A percentile compares a stretch with the other conserved stretches of the same genome.
phyloP scores from a whole-genome alignment of 148 eudicot species.

The Nyssa sinensis region DNA sequence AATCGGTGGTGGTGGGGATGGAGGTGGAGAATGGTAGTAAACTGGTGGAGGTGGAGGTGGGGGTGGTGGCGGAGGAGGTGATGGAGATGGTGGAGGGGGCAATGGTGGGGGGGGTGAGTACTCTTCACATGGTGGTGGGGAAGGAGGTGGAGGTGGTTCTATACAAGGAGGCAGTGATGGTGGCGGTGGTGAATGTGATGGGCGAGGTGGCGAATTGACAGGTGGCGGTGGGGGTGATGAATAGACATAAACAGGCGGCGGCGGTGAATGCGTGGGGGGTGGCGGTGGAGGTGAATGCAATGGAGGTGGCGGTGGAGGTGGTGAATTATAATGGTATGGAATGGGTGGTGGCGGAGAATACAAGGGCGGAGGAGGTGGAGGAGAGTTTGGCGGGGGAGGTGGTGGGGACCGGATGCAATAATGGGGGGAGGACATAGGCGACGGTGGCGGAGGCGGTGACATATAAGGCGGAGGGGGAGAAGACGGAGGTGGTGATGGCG shows the following conservation, averaged over 20 bases:
- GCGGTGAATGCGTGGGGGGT: not conserved
- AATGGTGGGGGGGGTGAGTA: slow-evolving; percentile 33
- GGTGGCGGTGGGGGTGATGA: slow-evolving; percentile 21
- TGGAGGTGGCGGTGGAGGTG: slow-evolving; percentile 20
- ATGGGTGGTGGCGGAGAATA: slow-evolving; percentile 28
- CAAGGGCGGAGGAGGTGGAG: slow-evolving; percentile 27
- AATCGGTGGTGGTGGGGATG: slow-evolving; percentile 6
- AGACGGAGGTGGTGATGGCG: slow-evolving; percentile 24
- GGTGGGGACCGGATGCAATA: slow-evolving; percentile 16
- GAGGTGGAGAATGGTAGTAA: slow-evolving; percentile 16
- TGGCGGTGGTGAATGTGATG: too few species aligned
- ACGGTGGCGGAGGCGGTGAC: slow-evolving; percentile 15
- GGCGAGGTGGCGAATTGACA: slow-evolving; percentile 18
- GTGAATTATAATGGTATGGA: not conserved
- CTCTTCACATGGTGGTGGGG: slow-evolving; percentile 23
- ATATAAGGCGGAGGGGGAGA: slow-evolving; percentile 28
- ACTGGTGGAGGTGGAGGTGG: slow-evolving; percentile 21
- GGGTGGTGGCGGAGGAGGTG: slow-evolving; percentile 31
- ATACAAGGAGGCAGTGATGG: slow-evolving; percentile 49
- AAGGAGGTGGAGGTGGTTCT: slow-evolving; percentile 41
- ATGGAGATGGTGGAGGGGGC: slow-evolving; percentile 20
- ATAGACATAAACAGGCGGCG: slow-evolving; percentile 15
- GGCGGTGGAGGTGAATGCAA: slow-evolving; percentile 22
- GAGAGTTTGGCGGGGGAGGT: slow-evolving; percentile 22
- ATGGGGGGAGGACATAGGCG: slow-evolving; percentile 5